phyloP scores from a whole-genome alignment of 441 rosid species.

The Eruca vesicaria region DNA sequence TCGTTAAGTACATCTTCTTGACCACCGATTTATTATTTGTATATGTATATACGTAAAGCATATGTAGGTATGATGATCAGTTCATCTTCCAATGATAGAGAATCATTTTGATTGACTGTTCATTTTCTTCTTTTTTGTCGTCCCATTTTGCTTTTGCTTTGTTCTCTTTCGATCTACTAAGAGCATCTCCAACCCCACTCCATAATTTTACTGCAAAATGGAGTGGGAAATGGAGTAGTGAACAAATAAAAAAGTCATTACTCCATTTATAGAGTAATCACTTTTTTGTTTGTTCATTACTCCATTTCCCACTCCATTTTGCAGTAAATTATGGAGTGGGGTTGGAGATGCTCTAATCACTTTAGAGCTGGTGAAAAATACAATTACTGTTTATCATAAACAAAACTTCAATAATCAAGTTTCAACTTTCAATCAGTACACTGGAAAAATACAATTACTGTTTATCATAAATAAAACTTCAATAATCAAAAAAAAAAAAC shows the following conservation, averaged over 20 bases:
- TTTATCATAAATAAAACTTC: too few relatives aligned
- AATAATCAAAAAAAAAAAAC: too few relatives aligned
- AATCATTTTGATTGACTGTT: constrained; percentile 18
- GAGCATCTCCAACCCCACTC: too few relatives aligned
- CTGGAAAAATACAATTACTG: neutral
- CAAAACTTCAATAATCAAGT: too few relatives aligned
- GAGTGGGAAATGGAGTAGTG: too few relatives aligned
- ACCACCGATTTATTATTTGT: neutral
- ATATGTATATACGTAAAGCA: neutral
- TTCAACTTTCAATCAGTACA: neutral
- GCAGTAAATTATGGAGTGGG: too few relatives aligned
- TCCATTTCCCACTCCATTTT: too few relatives aligned
- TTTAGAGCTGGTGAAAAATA: constrained; percentile 3
- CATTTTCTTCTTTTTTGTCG: constrained; percentile 18
- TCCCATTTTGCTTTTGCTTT: constrained; percentile 28
- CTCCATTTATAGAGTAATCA: too few relatives aligned
- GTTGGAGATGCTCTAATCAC: too few relatives aligned
- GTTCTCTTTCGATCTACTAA: constrained; percentile 19
- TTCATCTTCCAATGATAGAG: constrained; percentile 10
- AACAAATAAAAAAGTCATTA: too few relatives aligned
- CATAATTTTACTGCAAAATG: too few relatives aligned
- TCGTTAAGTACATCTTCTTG: constrained; percentile 2
- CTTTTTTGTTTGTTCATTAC: too few relatives aligned
- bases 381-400: neutral
- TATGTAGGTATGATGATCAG: neutral